These are phyloP conservation scores for Lentinus brumalis DNA, from an alignment of 768 basidiomycete species.

Conservation along the genomic window DNA sequence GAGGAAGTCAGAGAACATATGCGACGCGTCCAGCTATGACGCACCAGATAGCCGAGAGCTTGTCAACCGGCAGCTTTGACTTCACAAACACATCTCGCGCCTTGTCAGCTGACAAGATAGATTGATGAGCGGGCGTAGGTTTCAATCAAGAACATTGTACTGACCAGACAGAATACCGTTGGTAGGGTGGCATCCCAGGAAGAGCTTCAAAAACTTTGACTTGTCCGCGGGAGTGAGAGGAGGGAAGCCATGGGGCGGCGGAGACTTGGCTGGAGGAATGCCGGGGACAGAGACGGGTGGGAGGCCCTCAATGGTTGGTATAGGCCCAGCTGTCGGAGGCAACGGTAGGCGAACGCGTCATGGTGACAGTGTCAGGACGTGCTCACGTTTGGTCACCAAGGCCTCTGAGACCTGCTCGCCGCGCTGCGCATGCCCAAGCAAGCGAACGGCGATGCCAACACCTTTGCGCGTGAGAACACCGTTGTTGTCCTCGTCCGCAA, in stretches of 20 bases:
- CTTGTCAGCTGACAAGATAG: slow-evolving; percentile 63
- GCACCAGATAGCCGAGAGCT: slow-evolving; percentile 91
- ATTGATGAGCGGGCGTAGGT: not conserved
- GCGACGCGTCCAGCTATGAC: slow-evolving; percentile 22
- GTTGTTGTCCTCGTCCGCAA: slow-evolving; percentile 92
- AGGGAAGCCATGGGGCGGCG: slow-evolving; percentile 59
- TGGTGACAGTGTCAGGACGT: not conserved
- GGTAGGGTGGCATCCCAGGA: slow-evolving; percentile 66
- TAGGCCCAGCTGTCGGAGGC: slow-evolving; percentile 70
- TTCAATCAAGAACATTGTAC: slow-evolving; percentile 21
- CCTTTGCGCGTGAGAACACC: slow-evolving; percentile 90
- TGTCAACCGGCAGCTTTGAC: slow-evolving; percentile 84
- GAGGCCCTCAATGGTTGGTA: slow-evolving; percentile 78
- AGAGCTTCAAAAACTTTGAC: slow-evolving; percentile 80
- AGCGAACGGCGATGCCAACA: slow-evolving; percentile 83
- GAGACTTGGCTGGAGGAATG: slow-evolving; percentile 56
- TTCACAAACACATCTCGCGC: slow-evolving; percentile 90
- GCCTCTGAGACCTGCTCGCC: slow-evolving; percentile 69
- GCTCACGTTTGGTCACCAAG: slow-evolving; percentile 72
- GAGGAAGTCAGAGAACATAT: not conserved
- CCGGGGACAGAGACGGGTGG: slow-evolving; percentile 49
- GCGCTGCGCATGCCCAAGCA: slow-evolving; percentile 92
- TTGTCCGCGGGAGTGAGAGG: slow-evolving; percentile 78
- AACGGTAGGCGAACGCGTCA: slow-evolving; percentile 10
- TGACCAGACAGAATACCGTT: slow-evolving; percentile 80